phyloP scores from a whole-genome alignment of 805 yeast species.

The Zygoascus bituminiphila region DNA sequence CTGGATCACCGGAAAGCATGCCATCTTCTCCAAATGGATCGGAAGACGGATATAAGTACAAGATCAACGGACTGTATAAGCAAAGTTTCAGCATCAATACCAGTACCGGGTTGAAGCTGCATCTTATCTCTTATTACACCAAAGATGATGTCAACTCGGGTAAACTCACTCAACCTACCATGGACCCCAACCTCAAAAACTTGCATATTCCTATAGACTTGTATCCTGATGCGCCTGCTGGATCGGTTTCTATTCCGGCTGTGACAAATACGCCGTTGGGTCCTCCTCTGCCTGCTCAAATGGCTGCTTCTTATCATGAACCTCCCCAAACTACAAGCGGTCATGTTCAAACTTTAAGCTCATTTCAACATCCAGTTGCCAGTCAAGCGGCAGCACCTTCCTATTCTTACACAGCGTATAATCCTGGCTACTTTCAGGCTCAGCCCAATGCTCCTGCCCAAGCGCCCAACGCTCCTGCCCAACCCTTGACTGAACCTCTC shows the following conservation, averaged over 20 bases:
- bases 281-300: neutral
- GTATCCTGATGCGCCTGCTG: conserved; percentile 28
- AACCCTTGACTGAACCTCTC: too few relatives aligned
- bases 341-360: neutral
- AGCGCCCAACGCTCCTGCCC: neutral
- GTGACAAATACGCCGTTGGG: conserved; percentile 12
- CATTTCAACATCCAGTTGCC: too few relatives aligned
- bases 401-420: neutral
- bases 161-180: conserved; percentile 35
- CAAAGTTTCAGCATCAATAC: conserved; percentile 55
- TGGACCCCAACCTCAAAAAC: conserved; percentile 33
- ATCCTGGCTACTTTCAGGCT: neutral
- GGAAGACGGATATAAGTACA: conserved; percentile 32
- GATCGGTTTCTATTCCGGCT: conserved; percentile 16
- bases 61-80: conserved; percentile 49
- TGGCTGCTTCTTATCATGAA: neutral
- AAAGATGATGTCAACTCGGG: conserved; percentile 24
- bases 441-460: neutral
- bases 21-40: conserved; percentile 7
- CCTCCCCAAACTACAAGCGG: neutral
- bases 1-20: neutral
- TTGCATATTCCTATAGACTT: conserved; percentile 29
- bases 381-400: neutral
- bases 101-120: conserved; percentile 44
- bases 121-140: conserved; percentile 49